Percentiles rank a stretch among this genome's conserved stretches.
Evolutionary conservation across 805 yeast genomes (phyloP).

Genomic region (Lipomyces orientalis): DNA sequence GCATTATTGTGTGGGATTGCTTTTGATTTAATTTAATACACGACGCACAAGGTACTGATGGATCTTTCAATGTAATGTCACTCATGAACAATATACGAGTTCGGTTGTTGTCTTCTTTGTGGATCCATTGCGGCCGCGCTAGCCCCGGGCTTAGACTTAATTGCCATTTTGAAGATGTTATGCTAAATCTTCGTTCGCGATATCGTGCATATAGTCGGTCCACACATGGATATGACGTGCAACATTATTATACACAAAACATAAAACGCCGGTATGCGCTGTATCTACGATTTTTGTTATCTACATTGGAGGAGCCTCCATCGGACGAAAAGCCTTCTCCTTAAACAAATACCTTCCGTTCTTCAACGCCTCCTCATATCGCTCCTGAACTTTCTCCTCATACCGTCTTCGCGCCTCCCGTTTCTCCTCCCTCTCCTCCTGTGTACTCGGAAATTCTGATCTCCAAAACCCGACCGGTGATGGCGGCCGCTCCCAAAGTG

Average conservation of each 20-base stretch:
- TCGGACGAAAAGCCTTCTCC: constrained; percentile 35
- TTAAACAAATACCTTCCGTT: constrained; percentile 55
- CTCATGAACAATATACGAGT: neutral
- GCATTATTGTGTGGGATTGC: neutral
- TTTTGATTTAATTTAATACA: neutral
- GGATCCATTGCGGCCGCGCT: neutral
- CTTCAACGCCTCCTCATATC: constrained; percentile 54
- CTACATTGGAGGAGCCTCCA: neutral
- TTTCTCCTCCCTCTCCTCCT: constrained; percentile 53
- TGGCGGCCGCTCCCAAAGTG: constrained; percentile 47
- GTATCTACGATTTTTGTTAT: neutral
- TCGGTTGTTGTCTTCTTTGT: neutral
- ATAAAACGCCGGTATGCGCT: neutral
- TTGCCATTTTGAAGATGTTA: neutral
- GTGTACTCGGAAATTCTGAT: constrained; percentile 65
- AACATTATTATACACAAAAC: neutral
- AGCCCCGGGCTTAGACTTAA: neutral
- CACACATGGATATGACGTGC: neutral
- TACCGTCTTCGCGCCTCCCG: constrained; percentile 46
- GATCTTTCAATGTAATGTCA: neutral
- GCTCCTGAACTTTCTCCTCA: constrained; percentile 50
- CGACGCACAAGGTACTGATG: neutral
- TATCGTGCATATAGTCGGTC: neutral
- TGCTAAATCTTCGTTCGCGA: neutral
- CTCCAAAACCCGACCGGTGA: constrained; percentile 67